Conservation (phyloP, 2,329 filamentous ascomycete genomes). For the Neocatenulostroma microsporum region DNA sequence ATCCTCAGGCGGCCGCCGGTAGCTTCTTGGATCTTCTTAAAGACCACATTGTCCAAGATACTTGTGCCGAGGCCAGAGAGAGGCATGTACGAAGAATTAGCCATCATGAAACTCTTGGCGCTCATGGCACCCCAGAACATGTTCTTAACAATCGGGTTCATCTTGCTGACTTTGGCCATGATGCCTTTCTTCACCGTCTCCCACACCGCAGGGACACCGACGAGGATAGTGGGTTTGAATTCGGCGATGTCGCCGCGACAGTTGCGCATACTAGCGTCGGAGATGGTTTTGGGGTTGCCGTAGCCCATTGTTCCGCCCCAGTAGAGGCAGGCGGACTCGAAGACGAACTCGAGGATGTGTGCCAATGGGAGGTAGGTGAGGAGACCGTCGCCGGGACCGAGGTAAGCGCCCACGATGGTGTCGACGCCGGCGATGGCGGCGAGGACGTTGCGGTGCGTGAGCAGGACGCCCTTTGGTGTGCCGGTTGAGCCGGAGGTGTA, state of each 20-base stretch:
- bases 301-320: slow-evolving; percentile 92
- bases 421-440: slow-evolving; percentile 77
- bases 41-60: slow-evolving; percentile 73
- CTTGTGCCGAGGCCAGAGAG: slow-evolving; percentile 47
- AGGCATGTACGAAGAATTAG: slow-evolving; percentile 40
- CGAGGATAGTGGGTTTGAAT: slow-evolving; percentile 78
- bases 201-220: slow-evolving; percentile 95
- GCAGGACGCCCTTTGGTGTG: slow-evolving; percentile 76
- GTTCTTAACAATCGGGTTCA: slow-evolving; percentile 61
- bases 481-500: slow-evolving; percentile 86
- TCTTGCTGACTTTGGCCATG: slow-evolving; percentile 64
- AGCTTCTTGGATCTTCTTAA: slow-evolving; percentile 82
- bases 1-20: slow-evolving; percentile 85
- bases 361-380: slow-evolving; percentile 89
- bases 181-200: slow-evolving; percentile 97
- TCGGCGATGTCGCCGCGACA: slow-evolving; percentile 91
- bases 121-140: slow-evolving; percentile 67
- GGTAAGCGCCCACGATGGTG: slow-evolving; percentile 66
- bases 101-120: slow-evolving; percentile 54
- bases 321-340: slow-evolving; percentile 84
- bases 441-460: slow-evolving; percentile 72
- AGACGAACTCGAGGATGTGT: slow-evolving; percentile 92
- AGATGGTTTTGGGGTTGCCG: slow-evolving; percentile 80
- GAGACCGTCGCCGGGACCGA: slow-evolving; percentile 69
- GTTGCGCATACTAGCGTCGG: slow-evolving; percentile 77